A percentile compares a stretch with the other conserved stretches of the same genome.
phyloP scores from a whole-genome alignment of 148 eudicot species.

The Arbutus unedo region DNA sequence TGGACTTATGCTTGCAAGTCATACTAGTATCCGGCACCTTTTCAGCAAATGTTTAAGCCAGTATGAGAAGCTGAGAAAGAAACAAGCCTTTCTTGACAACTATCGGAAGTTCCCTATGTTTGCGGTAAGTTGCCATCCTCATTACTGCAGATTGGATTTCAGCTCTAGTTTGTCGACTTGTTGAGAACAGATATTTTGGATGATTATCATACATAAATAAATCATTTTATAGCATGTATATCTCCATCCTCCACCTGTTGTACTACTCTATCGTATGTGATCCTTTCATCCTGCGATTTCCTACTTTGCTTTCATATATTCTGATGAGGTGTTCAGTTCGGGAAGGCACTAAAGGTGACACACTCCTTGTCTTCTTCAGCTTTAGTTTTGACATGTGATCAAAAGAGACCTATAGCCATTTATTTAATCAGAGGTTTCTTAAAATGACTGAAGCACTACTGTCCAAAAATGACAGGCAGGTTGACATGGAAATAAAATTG shows the following conservation, averaged over 20 bases:
- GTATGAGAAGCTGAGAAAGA: slow-evolving; percentile 88
- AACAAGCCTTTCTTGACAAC: slow-evolving; percentile 97
- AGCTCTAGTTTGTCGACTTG: background rate
- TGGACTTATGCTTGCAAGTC: slow-evolving; percentile 97
- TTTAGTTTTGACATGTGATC: background rate
- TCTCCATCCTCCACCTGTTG: background rate
- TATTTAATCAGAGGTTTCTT: background rate
- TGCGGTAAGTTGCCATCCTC: slow-evolving; percentile 64
- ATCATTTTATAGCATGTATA: background rate
- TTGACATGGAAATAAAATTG: slow-evolving; percentile 4
- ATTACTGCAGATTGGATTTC: background rate
- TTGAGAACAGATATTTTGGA: background rate
- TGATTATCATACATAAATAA: background rate
- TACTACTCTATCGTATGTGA: background rate
- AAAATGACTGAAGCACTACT: background rate
- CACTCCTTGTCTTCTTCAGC: background rate
- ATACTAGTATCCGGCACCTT: slow-evolving; percentile 93
- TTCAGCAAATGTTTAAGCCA: slow-evolving; percentile 89
- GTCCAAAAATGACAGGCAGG: background rate
- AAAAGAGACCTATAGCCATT: background rate
- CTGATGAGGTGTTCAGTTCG: background rate
- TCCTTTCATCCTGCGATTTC: background rate
- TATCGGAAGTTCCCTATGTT: slow-evolving; percentile 92
- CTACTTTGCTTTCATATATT: too few species aligned
- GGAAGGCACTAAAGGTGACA: background rate